Conservation (phyloP, 2,329 filamentous ascomycete species). For the Fonsecaea monophora region DNA sequence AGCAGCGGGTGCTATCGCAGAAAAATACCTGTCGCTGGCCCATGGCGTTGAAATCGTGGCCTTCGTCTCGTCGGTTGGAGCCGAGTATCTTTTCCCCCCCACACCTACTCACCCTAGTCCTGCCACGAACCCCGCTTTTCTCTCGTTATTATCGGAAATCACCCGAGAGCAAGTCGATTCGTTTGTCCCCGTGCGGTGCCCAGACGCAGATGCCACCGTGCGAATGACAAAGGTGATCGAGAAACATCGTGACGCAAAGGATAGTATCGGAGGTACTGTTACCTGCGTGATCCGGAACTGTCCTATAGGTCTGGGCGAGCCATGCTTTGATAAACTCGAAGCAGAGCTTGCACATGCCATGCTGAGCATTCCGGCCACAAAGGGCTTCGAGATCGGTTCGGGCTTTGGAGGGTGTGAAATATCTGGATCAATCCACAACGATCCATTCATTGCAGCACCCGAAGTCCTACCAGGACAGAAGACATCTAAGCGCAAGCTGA, state of each 20-base stretch:
- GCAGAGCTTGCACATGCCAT: constrained; percentile 90
- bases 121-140: constrained; percentile 76
- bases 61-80: constrained; percentile 85
- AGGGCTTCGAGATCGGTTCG: constrained; percentile 94
- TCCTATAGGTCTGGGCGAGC: constrained; percentile 87
- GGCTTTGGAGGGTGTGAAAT: constrained; percentile 88
- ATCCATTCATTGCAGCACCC: constrained; percentile 74
- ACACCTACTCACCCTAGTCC: constrained; percentile 37
- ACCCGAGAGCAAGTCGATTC: constrained; percentile 79
- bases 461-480: constrained; percentile 45
- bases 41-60: constrained; percentile 91
- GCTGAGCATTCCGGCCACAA: constrained; percentile 92
- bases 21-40: constrained; percentile 83
- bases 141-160: constrained; percentile 74
- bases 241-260: constrained; percentile 75
- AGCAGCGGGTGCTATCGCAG: constrained; percentile 87
- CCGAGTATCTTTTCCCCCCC: constrained; percentile 70
- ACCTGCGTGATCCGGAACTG: constrained; percentile 90
- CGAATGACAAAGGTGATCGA: constrained; percentile 83
- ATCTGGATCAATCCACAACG: constrained; percentile 89
- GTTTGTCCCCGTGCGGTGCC: constrained; percentile 87
- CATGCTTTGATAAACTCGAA: constrained; percentile 94
- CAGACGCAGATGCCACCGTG: constrained; percentile 67
- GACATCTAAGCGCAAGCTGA: constrained; percentile 66
- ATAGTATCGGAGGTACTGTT: constrained; percentile 93